Conservation (phyloP, 75 land plant genomes). For the Pinus tabuliformis region DNA sequence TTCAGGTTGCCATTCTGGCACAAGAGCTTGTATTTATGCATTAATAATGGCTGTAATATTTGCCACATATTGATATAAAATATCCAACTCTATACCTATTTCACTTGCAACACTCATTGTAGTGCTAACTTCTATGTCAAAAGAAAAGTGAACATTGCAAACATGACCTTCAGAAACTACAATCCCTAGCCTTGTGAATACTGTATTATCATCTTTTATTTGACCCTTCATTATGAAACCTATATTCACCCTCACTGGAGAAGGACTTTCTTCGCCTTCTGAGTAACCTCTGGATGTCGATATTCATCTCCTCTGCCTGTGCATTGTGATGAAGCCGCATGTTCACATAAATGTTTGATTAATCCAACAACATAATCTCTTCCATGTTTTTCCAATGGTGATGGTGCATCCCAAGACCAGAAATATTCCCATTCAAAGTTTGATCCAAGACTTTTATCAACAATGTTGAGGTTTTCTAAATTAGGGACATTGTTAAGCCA, state of each 20-base stretch:
- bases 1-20: slow-evolving; percentile 56
- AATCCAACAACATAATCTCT: too few relatives aligned
- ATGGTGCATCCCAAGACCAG: too few relatives aligned
- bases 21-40: slow-evolving; percentile 40
- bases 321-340: too few relatives aligned
- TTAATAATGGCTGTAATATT: slow-evolving; percentile 77
- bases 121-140: slow-evolving; percentile 54
- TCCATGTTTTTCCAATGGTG: too few relatives aligned
- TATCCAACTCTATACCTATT: slow-evolving; percentile 69
- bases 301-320: background rate
- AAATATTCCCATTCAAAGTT: too few relatives aligned
- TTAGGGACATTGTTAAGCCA: too few relatives aligned
- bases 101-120: slow-evolving; percentile 66
- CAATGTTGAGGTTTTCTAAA: too few relatives aligned
- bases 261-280: slow-evolving; percentile 1
- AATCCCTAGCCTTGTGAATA: too few relatives aligned
- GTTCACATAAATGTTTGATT: too few relatives aligned
- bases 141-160: slow-evolving; percentile 69
- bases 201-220: slow-evolving; percentile 51
- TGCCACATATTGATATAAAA: slow-evolving; percentile 64
- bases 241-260: slow-evolving; percentile 14
- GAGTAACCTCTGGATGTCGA: background rate
- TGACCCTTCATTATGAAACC: slow-evolving; percentile 62
- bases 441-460: too few relatives aligned
- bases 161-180: slow-evolving; percentile 66